A percentile compares a stretch with the other conserved stretches of the same genome.
Evolutionary conservation across 2,329 filamentous ascomycete species (phyloP).

Genomic region (Venturia asperata): DNA sequence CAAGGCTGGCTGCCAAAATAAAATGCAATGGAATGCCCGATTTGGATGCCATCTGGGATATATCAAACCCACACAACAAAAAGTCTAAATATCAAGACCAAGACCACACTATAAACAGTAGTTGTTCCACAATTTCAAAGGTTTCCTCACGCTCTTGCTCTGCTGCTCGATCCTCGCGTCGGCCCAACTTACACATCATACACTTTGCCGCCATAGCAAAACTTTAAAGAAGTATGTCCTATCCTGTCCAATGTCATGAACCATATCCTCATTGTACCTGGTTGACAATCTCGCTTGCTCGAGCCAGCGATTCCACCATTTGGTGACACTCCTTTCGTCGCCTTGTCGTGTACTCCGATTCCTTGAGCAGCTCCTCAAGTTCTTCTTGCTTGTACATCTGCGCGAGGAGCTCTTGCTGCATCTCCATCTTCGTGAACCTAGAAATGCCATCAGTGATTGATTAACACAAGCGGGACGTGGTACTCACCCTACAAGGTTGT

Average conservation of each 20-base stretch:
- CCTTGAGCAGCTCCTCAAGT: conserved; percentile 90
- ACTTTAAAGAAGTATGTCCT: too few species aligned
- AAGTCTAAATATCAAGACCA: conserved; percentile 7
- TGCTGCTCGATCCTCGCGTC: neutral
- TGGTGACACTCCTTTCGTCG: conserved; percentile 97
- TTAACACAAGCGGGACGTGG: conserved; percentile 20
- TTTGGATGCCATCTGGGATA: conserved; percentile 12
- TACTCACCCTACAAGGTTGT: conserved; percentile 87
- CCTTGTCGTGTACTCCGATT: conserved; percentile 93
- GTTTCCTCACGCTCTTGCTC: neutral
- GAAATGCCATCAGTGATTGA: conserved; percentile 5
- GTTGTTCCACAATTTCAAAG: neutral
- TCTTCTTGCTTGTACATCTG: conserved; percentile 93
- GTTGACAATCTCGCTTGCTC: conserved; percentile 94
- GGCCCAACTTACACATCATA: neutral
- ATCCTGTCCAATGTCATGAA: neutral
- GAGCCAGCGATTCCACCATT: conserved; percentile 90
- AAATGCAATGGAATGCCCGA: neutral
- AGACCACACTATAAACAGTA: neutral
- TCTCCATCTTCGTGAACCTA: conserved; percentile 93
- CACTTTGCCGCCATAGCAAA: neutral
- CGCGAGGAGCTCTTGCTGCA: conserved; percentile 94
- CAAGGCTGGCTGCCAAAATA: neutral
- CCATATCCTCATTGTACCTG: conserved; percentile 48
- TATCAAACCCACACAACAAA: neutral